Base-by-base conservation (phyloP, 768 basidiomycete genomes). In the Albatrellus ellisii region DNA sequence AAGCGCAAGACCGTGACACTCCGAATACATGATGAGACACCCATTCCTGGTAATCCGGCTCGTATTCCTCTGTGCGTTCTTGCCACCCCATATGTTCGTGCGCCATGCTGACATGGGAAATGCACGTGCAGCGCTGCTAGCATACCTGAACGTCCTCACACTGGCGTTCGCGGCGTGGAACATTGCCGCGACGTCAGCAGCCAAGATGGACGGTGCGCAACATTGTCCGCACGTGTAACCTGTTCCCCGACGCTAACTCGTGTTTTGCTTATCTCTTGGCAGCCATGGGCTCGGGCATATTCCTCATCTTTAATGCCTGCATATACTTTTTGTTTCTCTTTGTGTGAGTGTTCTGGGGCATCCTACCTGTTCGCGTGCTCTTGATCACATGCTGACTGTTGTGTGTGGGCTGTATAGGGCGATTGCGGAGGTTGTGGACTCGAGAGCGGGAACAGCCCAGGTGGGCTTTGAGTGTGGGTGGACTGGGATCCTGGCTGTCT, bases 401-500 rank as follows among this genome's bases (percentile, higher is more conserved):
- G 24, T 49, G 69, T 22, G 58, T 61, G 8, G 68, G 68, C 42
- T 35, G 63, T 0, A 54, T 69, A 17, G 51, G 57, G 39, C 57
- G 12, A 12, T 33, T 17, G 24, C 38, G 12, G 38, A 39, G 22
- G 15, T 39, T 4, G 38, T 65, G 17, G 26, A 26, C 11, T 27
- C 38, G 9, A 12, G 24, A 22, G 25, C 26, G 28, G 22, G 53
- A 41, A 64, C 65, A 15, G 65, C 69, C 11, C 58, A 58, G 15
- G 64, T 74, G 26, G 52, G 63, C 34, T 55, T 70, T 25, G 79
- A 82, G 52, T 77, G 72, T 49, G 52, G 46, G 14, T 81, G 77
- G 76, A 66, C 72, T 11, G 64, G 59, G 5, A 42, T 69, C 10
- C 53, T 74, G 49, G 65, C 68, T 41, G 39, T 68, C 3, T 55